phyloP scores from a whole-genome alignment of 2,329 filamentous ascomycete species.

The Aspergillus cejpii region DNA sequence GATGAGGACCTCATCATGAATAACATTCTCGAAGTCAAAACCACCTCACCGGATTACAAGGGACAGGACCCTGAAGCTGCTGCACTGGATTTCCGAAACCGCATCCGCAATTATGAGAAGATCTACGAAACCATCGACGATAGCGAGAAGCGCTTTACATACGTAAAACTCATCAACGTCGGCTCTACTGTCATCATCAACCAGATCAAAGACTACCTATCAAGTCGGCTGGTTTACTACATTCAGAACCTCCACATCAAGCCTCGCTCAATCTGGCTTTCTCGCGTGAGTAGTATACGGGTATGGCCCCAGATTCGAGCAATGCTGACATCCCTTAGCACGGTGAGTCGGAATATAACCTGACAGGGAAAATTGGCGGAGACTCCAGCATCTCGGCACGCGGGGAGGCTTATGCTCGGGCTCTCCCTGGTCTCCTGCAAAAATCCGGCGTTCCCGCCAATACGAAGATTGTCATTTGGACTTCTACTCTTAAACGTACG shows the following conservation, averaged over 20 bases:
- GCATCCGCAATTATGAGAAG: conserved; percentile 95
- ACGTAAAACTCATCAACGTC: conserved; percentile 95
- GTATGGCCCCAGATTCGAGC: not conserved
- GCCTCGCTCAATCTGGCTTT: conserved; percentile 92
- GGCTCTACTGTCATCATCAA: conserved; percentile 97
- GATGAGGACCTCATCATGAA: conserved; percentile 94
- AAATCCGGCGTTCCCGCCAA: conserved; percentile 71
- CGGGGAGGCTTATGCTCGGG: conserved; percentile 78
- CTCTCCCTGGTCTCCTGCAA: conserved; percentile 74
- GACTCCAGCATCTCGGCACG: conserved; percentile 81
- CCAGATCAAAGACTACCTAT: conserved; percentile 90
- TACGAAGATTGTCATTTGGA: conserved; percentile 64
- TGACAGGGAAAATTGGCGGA: conserved; percentile 84
- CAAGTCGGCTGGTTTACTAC: conserved; percentile 94
- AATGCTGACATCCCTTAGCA: conserved; percentile 52
- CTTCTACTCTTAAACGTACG: conserved; percentile 70
- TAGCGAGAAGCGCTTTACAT: conserved; percentile 81
- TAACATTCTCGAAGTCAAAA: conserved; percentile 97
- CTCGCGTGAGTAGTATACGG: conserved; percentile 58
- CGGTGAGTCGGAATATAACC: conserved; percentile 88
- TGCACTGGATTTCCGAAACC: conserved; percentile 83
- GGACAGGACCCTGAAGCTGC: conserved; percentile 91
- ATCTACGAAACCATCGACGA: conserved; percentile 90
- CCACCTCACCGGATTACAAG: conserved; percentile 86
- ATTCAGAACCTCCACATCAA: conserved; percentile 98